Conservation (phyloP, 1,284 basidiomycete genomes). For the Sanghuangporus sanghuang region DNA sequence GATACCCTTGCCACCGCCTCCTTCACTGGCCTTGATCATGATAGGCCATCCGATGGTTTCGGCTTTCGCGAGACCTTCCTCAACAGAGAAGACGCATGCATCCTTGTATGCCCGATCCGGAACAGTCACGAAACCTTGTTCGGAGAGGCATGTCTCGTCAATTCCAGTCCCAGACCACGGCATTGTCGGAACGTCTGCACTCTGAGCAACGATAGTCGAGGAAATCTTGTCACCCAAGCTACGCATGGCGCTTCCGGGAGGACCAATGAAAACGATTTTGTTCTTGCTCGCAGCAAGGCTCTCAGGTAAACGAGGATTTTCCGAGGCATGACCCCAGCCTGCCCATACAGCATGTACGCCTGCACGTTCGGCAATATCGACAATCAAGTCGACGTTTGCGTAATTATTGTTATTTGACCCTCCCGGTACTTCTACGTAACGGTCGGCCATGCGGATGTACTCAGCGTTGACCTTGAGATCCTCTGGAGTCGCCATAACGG, state of each 20-base stretch:
- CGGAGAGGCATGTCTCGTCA: slow-evolving; percentile 81
- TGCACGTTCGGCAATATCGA: slow-evolving; percentile 95
- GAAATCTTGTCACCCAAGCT: slow-evolving; percentile 99
- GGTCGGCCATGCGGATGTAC: slow-evolving; percentile 99
- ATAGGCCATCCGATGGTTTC: slow-evolving; percentile 94
- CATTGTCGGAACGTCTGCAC: slow-evolving; percentile 98
- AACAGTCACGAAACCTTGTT: slow-evolving; percentile 90
- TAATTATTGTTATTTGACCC: slow-evolving; percentile 99
- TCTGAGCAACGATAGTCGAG: slow-evolving; percentile 98
- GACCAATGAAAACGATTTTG: slow-evolving; percentile 99
- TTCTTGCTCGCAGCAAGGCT: slow-evolving; percentile 86
- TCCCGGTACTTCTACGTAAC: slow-evolving; percentile 98
- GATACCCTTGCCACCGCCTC: slow-evolving; percentile 99
- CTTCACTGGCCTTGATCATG: slow-evolving; percentile 99
- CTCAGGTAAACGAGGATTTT: slow-evolving; percentile 98
- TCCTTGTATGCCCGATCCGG: slow-evolving; percentile 86
- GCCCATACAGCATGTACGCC: slow-evolving; percentile 99
- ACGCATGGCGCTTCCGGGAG: slow-evolving; percentile 98
- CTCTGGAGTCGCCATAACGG: slow-evolving; percentile 99
- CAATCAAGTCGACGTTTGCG: slow-evolving; percentile 98
- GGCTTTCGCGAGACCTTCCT: slow-evolving; percentile 82
- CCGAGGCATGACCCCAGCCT: slow-evolving; percentile 99
- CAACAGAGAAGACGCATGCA: slow-evolving; percentile 88
- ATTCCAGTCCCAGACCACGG: slow-evolving; percentile 98
- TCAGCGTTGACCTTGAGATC: slow-evolving; percentile 99